Evolutionary conservation across 805 yeast genomes (phyloP).

Genomic region (Teunomyces funiuensis): DNA sequence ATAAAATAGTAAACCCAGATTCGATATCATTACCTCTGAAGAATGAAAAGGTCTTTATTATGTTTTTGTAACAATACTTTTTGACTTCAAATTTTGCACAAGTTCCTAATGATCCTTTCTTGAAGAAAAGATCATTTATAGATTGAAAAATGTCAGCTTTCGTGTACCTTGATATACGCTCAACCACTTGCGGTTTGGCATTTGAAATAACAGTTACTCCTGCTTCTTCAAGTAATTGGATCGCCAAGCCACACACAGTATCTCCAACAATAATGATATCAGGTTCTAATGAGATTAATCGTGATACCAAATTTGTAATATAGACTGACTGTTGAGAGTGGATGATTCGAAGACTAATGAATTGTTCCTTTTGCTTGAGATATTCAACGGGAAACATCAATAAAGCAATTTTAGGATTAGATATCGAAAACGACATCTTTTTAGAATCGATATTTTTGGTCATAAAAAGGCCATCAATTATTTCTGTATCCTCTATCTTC

Average conservation of each 20-base stretch:
- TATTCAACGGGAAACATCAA: constrained; percentile 90
- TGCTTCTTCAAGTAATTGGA: constrained; percentile 65
- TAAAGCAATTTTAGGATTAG: constrained; percentile 73
- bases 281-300: constrained; percentile 76
- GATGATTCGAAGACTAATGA: constrained; percentile 79
- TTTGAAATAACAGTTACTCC: constrained; percentile 80
- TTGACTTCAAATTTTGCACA: constrained; percentile 74
- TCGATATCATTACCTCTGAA: constrained; percentile 73
- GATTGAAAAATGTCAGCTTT: constrained; percentile 84
- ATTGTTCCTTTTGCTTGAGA: constrained; percentile 69
- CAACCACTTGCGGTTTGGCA: constrained; percentile 78
- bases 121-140: constrained; percentile 77
- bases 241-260: constrained; percentile 79
- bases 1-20: constrained; percentile 78
- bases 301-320: constrained; percentile 72
- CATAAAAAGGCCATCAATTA: constrained; percentile 78
- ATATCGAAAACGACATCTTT: constrained; percentile 65
- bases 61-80: constrained; percentile 55
- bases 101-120: constrained; percentile 59
- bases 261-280: constrained; percentile 77
- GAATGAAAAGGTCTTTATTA: constrained; percentile 70
- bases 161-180: constrained; percentile 73
- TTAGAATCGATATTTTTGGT: constrained; percentile 81
- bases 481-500: constrained; percentile 47
- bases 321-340: constrained; percentile 87